Conservation (phyloP, 495 filamentous ascomycete species). For the Aspergillus haitiensis region DNA sequence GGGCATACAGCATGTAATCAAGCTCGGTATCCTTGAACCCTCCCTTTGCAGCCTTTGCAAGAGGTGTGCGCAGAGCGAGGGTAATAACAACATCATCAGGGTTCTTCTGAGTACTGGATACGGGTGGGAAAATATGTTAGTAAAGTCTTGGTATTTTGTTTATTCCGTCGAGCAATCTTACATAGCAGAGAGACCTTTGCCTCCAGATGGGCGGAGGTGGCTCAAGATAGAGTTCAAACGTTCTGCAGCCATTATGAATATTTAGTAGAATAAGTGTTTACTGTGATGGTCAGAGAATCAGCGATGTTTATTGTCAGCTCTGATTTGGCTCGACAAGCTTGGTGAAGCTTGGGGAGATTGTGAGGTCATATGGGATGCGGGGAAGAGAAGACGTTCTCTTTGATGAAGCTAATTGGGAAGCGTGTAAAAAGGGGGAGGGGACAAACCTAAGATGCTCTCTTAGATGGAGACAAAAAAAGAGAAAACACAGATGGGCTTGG, state of each 20-base stretch:
- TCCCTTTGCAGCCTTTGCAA: constrained; percentile 77
- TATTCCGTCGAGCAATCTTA: constrained; percentile 43
- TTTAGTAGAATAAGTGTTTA: background rate
- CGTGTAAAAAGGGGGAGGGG: background rate
- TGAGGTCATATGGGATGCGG: too few relatives aligned
- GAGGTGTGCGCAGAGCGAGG: constrained; percentile 72
- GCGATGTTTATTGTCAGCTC: background rate
- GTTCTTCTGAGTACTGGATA: constrained; percentile 80
- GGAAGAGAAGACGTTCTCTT: too few relatives aligned
- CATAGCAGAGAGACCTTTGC: constrained; percentile 64
- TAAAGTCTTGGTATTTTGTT: background rate
- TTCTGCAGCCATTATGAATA: constrained; percentile 73
- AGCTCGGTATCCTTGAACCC: constrained; percentile 94
- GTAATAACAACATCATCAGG: constrained; percentile 96
- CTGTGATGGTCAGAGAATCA: background rate
- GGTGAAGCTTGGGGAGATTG: too few relatives aligned
- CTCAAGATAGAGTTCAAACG: constrained; percentile 82
- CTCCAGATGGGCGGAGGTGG: constrained; percentile 72
- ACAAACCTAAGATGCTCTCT: constrained; percentile 1
- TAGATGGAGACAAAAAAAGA: background rate
- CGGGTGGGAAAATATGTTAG: constrained; percentile 12
- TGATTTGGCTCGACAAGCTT: too few relatives aligned
- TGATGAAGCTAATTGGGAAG: background rate
- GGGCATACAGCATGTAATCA: constrained; percentile 77
- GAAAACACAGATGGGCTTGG: background rate